Base-by-base conservation (phyloP, 768 basidiomycete genomes). In the Hortiboletus campestris region DNA sequence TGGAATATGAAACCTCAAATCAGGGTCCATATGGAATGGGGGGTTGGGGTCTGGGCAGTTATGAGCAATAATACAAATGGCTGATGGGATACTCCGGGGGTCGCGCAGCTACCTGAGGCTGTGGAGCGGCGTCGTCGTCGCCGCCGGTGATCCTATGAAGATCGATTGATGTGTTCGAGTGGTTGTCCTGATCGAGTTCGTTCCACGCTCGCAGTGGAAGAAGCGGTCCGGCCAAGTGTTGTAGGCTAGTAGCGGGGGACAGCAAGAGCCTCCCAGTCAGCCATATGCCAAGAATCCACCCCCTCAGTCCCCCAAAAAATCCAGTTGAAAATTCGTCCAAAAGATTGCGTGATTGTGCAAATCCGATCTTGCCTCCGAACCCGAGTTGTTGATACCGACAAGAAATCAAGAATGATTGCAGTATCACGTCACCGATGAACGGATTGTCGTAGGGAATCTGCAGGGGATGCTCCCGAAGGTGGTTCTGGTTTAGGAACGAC, bases 401-500 rank as follows among this genome's bases (percentile, higher is more conserved):
- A 67, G 63, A 72, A 67, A 70, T 65, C 58, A 66, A 57, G 48
- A 58, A 43, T 43, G 55, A 9, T 34, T 32, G 36, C 9, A 20
- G 34, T 40, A 53, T 43, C 53, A 51, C 35, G 48, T 70, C 60
- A 70, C 69, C 69, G 69, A 41, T 71, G 71, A 34, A 69, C 59
- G 31, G 69, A 70, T 51, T 72, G 69, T 64, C 69, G 69, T 29
- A 64, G 59, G 13, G 71, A 61, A 45, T 70, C 69, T 43, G 63
- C 56, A 20, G 69, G 67, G 20, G 69, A 71, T 41, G 67, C 60
- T 47, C 69, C 67, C 20, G 68, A 62, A 2, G 64, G 66, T 20
- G 73, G 72, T 49, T 82, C 82, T 7, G 86, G 85, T 64, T 86
- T 87, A 14, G 82, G 84, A 34, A 91, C 81, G n/a, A 86, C 83